Base-by-base conservation (phyloP, 331 rosid species). In the Arachis monticola region DNA sequence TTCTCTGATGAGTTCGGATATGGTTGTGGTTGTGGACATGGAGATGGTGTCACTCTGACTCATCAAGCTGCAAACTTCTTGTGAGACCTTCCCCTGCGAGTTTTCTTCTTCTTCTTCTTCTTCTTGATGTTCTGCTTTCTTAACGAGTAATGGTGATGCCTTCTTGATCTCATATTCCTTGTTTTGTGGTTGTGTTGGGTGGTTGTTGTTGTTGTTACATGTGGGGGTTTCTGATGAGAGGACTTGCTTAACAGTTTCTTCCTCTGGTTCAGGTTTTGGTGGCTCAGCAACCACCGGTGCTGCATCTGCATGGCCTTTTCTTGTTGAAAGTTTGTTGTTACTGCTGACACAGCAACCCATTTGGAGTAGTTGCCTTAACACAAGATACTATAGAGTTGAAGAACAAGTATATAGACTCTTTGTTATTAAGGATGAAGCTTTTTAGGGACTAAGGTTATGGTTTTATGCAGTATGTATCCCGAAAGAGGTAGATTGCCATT, bases 201-300 rank as follows among this genome's bases (percentile, higher is more conserved):
- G 72, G 60, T 8, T 35, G 13, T 62, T 44, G 13, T 62, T 44
- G 12, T 81, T 73, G 48, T 70, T 87, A 45, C 81, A 80, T 45
- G 63, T 85, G 1, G 90, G 89, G 5, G 90, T 85, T 78, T 91
- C 97, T 5, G 89, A 83, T 5, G 89, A 83, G 11, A 91, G 93
- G 2, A 90, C 92, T 64, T 93, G 91, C 70, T 91, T 91, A 40
- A 93, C 93, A 5, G 88, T 80, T 75, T 93, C 97, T 67, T 82
- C 93, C 12, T 85, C 97, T 40, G 76, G 67, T 2, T 70, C 87
- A 32, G 56, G 66, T 27, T 72, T 79, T 3, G 55, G 22, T 5
- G 59, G 51, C 65, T 71, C 2, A 41, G n/a, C 6, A 1, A 53
- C 69, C 60, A 13, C 62, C 40, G 4, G 3, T 35, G 4, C 40